Conservation (phyloP, 495 filamentous ascomycete species). For the Hypoxylon fragiforme region DNA sequence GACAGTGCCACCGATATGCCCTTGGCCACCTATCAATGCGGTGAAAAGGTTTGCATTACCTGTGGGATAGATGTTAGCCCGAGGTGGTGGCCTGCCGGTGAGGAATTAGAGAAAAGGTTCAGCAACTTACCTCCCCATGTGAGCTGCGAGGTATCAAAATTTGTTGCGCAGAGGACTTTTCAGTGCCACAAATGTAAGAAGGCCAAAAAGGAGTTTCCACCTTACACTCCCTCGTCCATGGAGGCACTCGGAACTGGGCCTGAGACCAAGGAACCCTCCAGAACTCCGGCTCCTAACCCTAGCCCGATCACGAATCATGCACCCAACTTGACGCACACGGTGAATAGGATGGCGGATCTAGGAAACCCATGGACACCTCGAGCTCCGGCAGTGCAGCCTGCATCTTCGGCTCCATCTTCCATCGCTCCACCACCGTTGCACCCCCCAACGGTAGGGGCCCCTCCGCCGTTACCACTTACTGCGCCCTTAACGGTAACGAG, state of each 20-base stretch:
- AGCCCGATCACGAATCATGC: conserved; percentile 15
- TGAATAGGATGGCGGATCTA: conserved; percentile 26
- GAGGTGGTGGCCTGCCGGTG: conserved; percentile 59
- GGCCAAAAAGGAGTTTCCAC: conserved; percentile 40
- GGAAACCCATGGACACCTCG: conserved; percentile 30
- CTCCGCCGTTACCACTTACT: conserved; percentile 29
- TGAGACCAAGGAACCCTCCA: too few relatives aligned
- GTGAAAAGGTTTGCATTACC: conserved; percentile 56
- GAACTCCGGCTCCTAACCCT: conserved; percentile 13
- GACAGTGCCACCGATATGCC: conserved; percentile 11
- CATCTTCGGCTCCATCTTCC: conserved; percentile 16
- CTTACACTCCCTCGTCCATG: conserved; percentile 34
- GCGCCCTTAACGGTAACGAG: conserved; percentile 27
- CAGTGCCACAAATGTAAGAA: conserved; percentile 63
- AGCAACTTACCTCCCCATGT: too few relatives aligned
- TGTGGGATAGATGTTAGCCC: conserved; percentile 64
- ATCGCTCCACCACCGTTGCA: conserved; percentile 27
- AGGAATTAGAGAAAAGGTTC: conserved; percentile 43
- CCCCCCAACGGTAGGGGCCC: conserved; percentile 23
- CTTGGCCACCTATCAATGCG: conserved; percentile 28
- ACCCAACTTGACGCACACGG: conserved; percentile 22
- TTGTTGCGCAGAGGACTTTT: conserved; percentile 54
- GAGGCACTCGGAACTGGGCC: too few relatives aligned
- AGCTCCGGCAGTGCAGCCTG: conserved; percentile 13
- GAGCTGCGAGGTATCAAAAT: conserved; percentile 48